These are phyloP conservation scores for Leucocoprinus sp. DNA, from an alignment of 768 basidiomycete genomes.

Conservation along the genomic window DNA sequence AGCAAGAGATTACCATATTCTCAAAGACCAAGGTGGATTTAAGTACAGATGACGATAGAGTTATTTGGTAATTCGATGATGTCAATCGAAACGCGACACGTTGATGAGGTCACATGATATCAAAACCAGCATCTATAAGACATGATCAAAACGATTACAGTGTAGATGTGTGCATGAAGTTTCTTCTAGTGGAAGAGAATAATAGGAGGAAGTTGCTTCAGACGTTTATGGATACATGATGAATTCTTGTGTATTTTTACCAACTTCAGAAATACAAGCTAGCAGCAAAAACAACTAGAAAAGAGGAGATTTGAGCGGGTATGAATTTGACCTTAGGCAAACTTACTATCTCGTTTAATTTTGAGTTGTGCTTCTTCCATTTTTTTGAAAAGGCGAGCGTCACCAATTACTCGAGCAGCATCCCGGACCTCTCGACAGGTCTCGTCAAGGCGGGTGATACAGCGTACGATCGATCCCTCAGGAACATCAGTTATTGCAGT, in stretches of 20 bases:
- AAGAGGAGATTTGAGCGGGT: conserved; percentile 5
- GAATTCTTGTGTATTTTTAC: too few relatives aligned
- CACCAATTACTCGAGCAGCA: conserved; percentile 95
- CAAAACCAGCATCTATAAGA: neutral
- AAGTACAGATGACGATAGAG: neutral
- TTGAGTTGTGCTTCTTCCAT: conserved; percentile 94
- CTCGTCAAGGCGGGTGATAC: conserved; percentile 93
- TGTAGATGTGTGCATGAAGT: too few relatives aligned
- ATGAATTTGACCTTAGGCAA: neutral
- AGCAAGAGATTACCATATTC: neutral
- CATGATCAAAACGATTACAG: too few relatives aligned
- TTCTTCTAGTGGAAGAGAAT: too few relatives aligned
- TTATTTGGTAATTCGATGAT: too few relatives aligned
- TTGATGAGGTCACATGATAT: neutral
- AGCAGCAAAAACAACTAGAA: conserved; percentile 74
- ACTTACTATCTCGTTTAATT: conserved; percentile 95
- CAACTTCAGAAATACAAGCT: conserved; percentile 88
- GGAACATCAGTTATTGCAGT: conserved; percentile 87
- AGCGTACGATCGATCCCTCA: conserved; percentile 94
- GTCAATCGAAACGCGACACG: conserved; percentile 13
- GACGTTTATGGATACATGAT: too few relatives aligned
- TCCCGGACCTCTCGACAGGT: conserved; percentile 96
- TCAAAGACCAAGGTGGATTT: neutral
- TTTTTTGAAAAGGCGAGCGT: conserved; percentile 91
- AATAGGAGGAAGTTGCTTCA: too few relatives aligned